Conservation (phyloP, 805 yeast species). For the Starmerella tilneyi region DNA sequence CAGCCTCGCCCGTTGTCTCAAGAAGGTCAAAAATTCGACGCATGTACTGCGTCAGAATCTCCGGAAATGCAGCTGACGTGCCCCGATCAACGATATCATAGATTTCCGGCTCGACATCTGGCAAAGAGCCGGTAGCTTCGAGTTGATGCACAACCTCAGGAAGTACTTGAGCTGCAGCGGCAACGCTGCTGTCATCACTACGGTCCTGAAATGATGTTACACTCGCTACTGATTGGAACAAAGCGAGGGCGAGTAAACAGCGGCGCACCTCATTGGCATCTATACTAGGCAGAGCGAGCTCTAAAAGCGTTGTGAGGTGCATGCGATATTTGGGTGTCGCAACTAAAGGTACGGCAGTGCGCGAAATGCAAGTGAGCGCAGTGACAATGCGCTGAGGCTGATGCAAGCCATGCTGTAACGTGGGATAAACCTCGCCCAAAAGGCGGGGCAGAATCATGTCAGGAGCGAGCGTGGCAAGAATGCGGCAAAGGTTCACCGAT, state of each 20-base stretch:
- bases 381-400: conserved; percentile 66
- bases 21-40: conserved; percentile 52
- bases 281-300: conserved; percentile 64
- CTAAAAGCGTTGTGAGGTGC: conserved; percentile 66
- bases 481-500: conserved; percentile 13
- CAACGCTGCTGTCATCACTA: conserved; percentile 24
- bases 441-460: conserved; percentile 31
- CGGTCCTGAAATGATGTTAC: conserved; percentile 64
- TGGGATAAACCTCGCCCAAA: conserved; percentile 52
- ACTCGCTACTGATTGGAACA: conserved; percentile 59
- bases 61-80: conserved; percentile 60
- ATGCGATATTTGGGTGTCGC: conserved; percentile 53
- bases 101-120: conserved; percentile 28
- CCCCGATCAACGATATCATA: conserved; percentile 55
- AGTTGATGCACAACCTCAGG: conserved; percentile 17
- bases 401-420: conserved; percentile 34
- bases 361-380: conserved; percentile 58
- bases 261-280: conserved; percentile 78
- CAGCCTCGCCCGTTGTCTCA: conserved; percentile 37
- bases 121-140: conserved; percentile 1
- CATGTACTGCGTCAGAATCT: conserved; percentile 46
- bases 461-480: conserved; percentile 55
- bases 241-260: conserved; percentile 56
- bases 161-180: conserved; percentile 14
- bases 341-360: conserved; percentile 57